These are phyloP conservation scores for Pestalotiopsis sp. DNA, from an alignment of 2,329 filamentous ascomycete species.

Conservation along the genomic window DNA sequence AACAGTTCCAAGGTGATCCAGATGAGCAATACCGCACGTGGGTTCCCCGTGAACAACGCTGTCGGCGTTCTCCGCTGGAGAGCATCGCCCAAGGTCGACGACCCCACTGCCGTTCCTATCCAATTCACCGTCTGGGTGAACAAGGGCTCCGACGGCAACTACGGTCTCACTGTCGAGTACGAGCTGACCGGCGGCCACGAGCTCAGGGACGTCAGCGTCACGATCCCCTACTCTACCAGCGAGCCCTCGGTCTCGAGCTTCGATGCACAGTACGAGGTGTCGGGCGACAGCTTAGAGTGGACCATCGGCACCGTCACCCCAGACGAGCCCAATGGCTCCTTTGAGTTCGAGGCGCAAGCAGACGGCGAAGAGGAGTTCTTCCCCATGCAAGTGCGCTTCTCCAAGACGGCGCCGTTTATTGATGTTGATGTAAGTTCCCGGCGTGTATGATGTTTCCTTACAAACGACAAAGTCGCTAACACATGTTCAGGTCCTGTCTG, in stretches of 20 bases:
- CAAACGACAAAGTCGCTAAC: constrained; percentile 22
- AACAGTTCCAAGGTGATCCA: constrained; percentile 82
- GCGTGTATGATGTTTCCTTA: not conserved
- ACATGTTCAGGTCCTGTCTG: constrained; percentile 59
- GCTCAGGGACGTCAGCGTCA: constrained; percentile 81
- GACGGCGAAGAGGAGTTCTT: constrained; percentile 94
- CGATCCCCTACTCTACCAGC: constrained; percentile 80
- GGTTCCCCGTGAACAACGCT: constrained; percentile 92
- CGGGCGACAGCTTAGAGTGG: constrained; percentile 92
- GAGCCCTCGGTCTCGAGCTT: constrained; percentile 92
- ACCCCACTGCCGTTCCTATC: constrained; percentile 80
- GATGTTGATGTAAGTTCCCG: constrained; percentile 81
- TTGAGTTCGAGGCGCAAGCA: constrained; percentile 92
- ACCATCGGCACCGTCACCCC: constrained; percentile 83
- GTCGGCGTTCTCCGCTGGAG: constrained; percentile 95
- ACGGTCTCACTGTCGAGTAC: constrained; percentile 92
- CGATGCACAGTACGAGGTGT: constrained; percentile 91
- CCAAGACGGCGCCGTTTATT: constrained; percentile 81
- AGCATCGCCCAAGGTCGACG: constrained; percentile 77
- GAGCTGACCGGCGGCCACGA: constrained; percentile 81
- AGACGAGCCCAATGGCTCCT: constrained; percentile 79
- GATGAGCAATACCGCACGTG: constrained; percentile 81
- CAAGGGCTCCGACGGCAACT: constrained; percentile 76
- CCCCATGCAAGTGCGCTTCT: constrained; percentile 91
- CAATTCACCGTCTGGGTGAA: constrained; percentile 98